Conservation (phyloP, 1,284 basidiomycete genomes). For the Marasmius fiardii region DNA sequence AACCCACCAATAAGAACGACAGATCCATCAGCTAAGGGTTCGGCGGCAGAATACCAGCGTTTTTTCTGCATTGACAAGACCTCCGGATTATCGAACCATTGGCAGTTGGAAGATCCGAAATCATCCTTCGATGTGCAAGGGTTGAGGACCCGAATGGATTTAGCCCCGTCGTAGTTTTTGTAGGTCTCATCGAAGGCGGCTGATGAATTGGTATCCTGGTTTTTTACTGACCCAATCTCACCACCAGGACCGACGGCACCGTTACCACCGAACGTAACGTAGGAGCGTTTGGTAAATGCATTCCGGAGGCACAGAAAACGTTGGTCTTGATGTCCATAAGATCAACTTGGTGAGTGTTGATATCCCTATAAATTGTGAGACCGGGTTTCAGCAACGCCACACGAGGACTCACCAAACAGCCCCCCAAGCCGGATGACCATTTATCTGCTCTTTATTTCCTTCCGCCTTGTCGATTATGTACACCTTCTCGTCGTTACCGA, state of each 20-base stretch:
- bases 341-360: conserved; percentile 44
- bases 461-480: conserved; percentile 61
- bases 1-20: conserved; percentile 79
- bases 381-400: conserved; percentile 35
- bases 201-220: conserved; percentile 8
- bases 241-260: conserved; percentile 81
- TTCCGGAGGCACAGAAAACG: conserved; percentile 79
- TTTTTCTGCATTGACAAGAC: conserved; percentile 69
- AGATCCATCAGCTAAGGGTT: conserved; percentile 63
- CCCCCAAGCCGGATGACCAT: conserved; percentile 54
- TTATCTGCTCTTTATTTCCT: conserved; percentile 55
- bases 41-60: conserved; percentile 88
- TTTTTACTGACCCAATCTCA: conserved; percentile 45
- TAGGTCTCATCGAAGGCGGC: conserved; percentile 54
- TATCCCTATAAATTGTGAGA: conserved; percentile 36
- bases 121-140: conserved; percentile 62
- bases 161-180: conserved; percentile 64
- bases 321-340: conserved; percentile 78
- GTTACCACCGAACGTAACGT: conserved; percentile 68
- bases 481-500: conserved; percentile 53
- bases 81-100: conserved; percentile 75
- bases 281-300: conserved; percentile 66
- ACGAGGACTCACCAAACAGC: conserved; percentile 46
- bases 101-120: conserved; percentile 47
- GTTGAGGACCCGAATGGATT: conserved; percentile 71